phyloP scores from a whole-genome alignment of 495 filamentous ascomycete genomes.

The Margaritispora aquatica region DNA sequence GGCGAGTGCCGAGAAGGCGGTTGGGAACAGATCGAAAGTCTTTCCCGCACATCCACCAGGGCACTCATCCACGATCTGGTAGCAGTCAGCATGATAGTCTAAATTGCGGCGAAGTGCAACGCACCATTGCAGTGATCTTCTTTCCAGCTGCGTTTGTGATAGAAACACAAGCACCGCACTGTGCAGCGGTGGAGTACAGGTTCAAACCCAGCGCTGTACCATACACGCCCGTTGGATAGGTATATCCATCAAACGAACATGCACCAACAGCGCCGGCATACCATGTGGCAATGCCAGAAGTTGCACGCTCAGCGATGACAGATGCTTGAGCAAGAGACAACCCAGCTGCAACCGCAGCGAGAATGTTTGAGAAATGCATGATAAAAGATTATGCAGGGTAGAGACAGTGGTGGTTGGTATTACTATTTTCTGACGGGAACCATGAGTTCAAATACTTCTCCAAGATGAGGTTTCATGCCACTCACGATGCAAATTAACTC shows the following conservation, averaged over 20 bases:
- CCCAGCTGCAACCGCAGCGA: not conserved
- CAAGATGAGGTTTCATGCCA: not conserved
- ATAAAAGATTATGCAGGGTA: not conserved
- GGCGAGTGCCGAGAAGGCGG: not conserved
- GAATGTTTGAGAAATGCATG: not conserved
- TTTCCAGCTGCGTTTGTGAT: not conserved
- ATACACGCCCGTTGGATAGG: not conserved
- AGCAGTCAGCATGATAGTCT: not conserved
- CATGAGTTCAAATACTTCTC: not conserved
- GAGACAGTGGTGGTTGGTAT: not conserved
- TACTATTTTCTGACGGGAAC: not conserved
- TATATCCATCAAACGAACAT: not conserved
- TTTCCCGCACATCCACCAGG: not conserved
- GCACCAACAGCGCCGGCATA: not conserved
- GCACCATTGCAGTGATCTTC: constrained; percentile 1
- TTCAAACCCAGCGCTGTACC: not conserved
- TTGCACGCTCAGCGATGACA: not conserved
- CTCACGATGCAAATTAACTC: not conserved
- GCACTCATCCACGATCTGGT: constrained; percentile 1
- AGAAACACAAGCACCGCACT: constrained; percentile 1
- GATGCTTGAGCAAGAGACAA: not conserved
- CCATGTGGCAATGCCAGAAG: not conserved
- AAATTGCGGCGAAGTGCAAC: not conserved
- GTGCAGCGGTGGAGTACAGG: not conserved
- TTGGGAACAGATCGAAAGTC: not conserved